A percentile compares a stretch with the other conserved stretches of the same genome.
Conservation (phyloP, 805 yeast species). For the Isabelozyma heimii region DNA sequence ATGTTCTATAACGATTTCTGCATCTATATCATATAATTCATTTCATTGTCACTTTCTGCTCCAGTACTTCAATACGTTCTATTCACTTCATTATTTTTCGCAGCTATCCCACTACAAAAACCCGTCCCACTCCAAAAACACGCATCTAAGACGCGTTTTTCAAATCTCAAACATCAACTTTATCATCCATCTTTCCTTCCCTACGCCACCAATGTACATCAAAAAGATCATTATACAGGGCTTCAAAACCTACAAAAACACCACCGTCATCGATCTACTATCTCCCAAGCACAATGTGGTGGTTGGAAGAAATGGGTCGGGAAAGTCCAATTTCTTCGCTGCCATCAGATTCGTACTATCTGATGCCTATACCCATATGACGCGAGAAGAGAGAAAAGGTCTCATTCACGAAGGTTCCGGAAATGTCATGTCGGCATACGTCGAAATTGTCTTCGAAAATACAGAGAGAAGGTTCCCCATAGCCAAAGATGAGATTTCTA, state of each 20-base stretch:
- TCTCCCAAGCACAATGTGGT: slow-evolving; percentile 83
- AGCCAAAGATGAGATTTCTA: slow-evolving; percentile 62
- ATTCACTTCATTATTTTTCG: background rate
- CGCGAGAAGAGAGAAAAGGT: slow-evolving; percentile 81
- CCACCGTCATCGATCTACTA: slow-evolving; percentile 71
- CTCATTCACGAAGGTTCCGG: slow-evolving; percentile 89
- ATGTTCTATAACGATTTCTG: no score
- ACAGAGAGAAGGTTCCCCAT: slow-evolving; percentile 71
- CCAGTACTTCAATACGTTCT: no score
- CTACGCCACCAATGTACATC: slow-evolving; percentile 30
- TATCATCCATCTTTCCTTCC: background rate
- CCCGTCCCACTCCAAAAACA: background rate
- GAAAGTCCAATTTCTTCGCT: slow-evolving; percentile 92
- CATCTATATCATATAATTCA: no score
- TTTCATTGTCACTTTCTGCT: no score
- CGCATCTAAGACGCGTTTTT: background rate
- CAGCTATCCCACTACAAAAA: background rate
- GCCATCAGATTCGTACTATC: slow-evolving; percentile 91
- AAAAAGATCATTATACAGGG: slow-evolving; percentile 77
- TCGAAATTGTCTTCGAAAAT: slow-evolving; percentile 86
- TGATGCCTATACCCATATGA: slow-evolving; percentile 83
- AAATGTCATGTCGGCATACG: slow-evolving; percentile 88
- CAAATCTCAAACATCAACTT: background rate
- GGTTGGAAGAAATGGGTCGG: slow-evolving; percentile 92
- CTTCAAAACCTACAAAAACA: slow-evolving; percentile 86